Percentiles rank a stretch among this genome's conserved stretches.
Evolutionary conservation across 2,329 filamentous ascomycete species (phyloP).

Genomic region (Harringtonia aguacate): DNA sequence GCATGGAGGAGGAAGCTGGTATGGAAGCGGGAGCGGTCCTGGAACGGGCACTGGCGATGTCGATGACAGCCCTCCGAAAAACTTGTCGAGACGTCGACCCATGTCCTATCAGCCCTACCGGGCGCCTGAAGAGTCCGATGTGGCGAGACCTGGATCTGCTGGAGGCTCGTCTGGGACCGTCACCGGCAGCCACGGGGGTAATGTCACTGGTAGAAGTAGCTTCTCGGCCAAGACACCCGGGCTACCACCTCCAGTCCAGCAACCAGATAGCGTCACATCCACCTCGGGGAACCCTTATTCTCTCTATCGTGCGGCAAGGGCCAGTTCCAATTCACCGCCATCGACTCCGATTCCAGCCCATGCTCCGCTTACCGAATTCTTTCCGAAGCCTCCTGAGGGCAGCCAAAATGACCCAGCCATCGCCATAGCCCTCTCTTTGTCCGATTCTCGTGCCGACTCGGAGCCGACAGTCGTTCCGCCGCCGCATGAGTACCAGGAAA

Average conservation of each 20-base stretch:
- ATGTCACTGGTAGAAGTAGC: too few relatives aligned
- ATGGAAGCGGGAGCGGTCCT: neutral
- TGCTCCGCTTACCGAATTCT: neutral
- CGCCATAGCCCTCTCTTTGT: neutral
- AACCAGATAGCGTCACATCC: neutral
- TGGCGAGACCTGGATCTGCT: neutral
- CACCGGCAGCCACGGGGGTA: neutral
- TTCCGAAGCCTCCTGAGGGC: neutral
- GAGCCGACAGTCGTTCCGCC: neutral
- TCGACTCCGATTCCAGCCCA: constrained; percentile 2
- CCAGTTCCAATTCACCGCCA: constrained; percentile 4
- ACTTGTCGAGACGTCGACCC: constrained; percentile 4
- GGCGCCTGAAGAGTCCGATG: neutral
- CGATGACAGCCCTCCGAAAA: neutral
- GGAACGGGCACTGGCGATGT: neutral
- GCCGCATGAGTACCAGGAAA: too few relatives aligned
- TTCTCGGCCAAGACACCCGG: neutral
- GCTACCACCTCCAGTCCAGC: neutral
- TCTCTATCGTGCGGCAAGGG: neutral
- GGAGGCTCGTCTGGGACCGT: neutral
- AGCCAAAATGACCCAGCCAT: neutral
- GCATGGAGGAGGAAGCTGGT: neutral
- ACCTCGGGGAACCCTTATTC: neutral
- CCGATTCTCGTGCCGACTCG: neutral
- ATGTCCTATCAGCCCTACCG: constrained; percentile 12